A percentile compares a stretch with the other conserved stretches of the same genome.
These are phyloP conservation scores for Physcomitrium patens DNA, from an alignment of 225 moss, liverwort and hornwort species.

Conservation along the genomic window DNA sequence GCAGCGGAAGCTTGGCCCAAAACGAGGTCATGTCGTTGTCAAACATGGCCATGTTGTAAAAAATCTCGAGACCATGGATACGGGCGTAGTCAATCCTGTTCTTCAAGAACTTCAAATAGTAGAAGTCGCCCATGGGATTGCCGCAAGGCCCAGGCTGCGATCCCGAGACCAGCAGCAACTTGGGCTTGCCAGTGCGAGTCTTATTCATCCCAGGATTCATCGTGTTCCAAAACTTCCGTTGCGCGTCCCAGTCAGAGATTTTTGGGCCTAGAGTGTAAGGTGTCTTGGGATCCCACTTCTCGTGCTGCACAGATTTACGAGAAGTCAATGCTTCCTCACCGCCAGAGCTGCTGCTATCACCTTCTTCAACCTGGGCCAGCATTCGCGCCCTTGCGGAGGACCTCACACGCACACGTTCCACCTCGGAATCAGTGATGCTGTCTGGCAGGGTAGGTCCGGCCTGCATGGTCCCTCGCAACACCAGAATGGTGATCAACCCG, in stretches of 20 bases:
- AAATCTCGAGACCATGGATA: conserved; percentile 63
- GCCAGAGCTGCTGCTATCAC: neutral
- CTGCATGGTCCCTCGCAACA: conserved; percentile 57
- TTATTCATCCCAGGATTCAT: conserved; percentile 35
- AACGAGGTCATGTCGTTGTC: conserved; percentile 58
- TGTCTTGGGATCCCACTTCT: conserved; percentile 31
- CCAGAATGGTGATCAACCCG: conserved; percentile 59
- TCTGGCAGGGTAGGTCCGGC: conserved; percentile 29
- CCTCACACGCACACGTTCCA: conserved; percentile 11
- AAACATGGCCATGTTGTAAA: conserved; percentile 58
- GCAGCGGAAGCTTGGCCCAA: conserved; percentile 70
- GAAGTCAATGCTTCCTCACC: neutral
- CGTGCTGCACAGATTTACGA: conserved; percentile 28
- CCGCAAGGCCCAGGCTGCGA: conserved; percentile 51
- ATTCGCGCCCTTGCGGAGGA: conserved; percentile 31
- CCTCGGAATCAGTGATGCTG: conserved; percentile 1
- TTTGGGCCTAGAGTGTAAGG: conserved; percentile 51
- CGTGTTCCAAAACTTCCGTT: conserved; percentile 47
- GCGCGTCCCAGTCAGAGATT: conserved; percentile 58
- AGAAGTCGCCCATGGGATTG: conserved; percentile 47
- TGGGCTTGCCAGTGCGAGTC: conserved; percentile 46
- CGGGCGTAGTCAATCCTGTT: conserved; percentile 73
- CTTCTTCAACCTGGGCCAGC: conserved; percentile 34
- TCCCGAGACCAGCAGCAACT: conserved; percentile 62
- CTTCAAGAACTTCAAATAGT: conserved; percentile 63